Base-by-base conservation (phyloP, 305 asterid species). In the Petunia hybrid region DNA sequence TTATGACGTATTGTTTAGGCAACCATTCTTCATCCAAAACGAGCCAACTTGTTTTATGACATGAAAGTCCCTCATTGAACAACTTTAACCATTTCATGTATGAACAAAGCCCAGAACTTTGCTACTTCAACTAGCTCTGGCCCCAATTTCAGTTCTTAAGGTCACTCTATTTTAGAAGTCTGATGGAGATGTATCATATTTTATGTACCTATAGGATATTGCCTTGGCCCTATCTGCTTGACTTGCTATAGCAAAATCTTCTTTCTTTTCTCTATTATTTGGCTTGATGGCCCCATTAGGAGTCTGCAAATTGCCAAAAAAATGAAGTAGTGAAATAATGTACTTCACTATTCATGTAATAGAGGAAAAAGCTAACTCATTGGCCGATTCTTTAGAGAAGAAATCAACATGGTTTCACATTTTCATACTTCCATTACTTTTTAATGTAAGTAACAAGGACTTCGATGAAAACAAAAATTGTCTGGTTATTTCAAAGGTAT, bases 171-270 rank as follows among this genome's bases (percentile, higher is more conserved):
- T 60, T 60, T 60, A 12, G 13, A 60, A 60, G 65, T 60, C 6
- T 16, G 65, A 57, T n/a, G 35, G 62, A 5, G 62, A 60, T 22
- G 36, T 61, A 3, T 8, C 42, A 8, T 64, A 9, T 42, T 67
- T 41, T 1, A 67, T 67, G 75, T 67, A 7, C 14, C 14, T 67
- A 0, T 67, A 67, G 39, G n/a, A 67, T 67, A 41, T 67, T 67
- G 4, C 55, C 75, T 67, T 67, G 39, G 75, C 55, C 16, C 48
- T 67, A 67, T 66, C 36, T 66, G 36, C n/a, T 66, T 66, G 53
- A 66, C 74, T 66, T 66, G 38, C 74, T 40, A 66, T 5, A 14
- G 36, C 5, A 13, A 40, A 14, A 65, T 14, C 14, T 9, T 64
- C 4, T 38, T 64, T 14, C 5, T 6, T 13, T n/a, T 39, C 53